Conservation (phyloP, 371 early-diverging fungal species). For the Apophysomyces sp. region DNA sequence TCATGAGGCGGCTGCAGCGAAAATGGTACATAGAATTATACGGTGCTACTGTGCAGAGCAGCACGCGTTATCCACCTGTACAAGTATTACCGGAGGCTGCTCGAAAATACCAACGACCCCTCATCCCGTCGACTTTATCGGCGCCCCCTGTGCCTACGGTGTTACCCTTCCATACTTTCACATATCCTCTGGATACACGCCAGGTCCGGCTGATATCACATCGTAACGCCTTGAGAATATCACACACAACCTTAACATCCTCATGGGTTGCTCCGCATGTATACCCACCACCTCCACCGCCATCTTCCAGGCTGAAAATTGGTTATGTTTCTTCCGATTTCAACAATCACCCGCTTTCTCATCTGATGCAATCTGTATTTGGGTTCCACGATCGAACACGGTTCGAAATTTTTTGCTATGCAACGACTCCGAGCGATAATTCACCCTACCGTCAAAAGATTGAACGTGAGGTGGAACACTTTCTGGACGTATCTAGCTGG, state of each 20-base stretch:
- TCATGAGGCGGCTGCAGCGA: slow-evolving; percentile 62
- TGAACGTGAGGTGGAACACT: slow-evolving; percentile 74
- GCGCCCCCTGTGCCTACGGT: slow-evolving; percentile 82
- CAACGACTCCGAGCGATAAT: slow-evolving; percentile 78
- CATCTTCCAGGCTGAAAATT: slow-evolving; percentile 61
- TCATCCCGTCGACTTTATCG: slow-evolving; percentile 56
- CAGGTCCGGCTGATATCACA: slow-evolving; percentile 88
- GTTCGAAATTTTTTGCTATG: slow-evolving; percentile 80
- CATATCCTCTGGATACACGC: slow-evolving; percentile 79
- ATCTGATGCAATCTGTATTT: slow-evolving; percentile 94
- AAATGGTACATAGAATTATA: slow-evolving; percentile 63
- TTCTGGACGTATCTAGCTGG: slow-evolving; percentile 79
- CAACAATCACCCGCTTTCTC: slow-evolving; percentile 89
- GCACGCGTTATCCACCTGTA: background rate
- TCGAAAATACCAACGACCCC: slow-evolving; percentile 57
- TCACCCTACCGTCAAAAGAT: slow-evolving; percentile 84
- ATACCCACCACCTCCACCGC: slow-evolving; percentile 79
- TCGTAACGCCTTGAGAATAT: slow-evolving; percentile 81
- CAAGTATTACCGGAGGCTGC: slow-evolving; percentile 27
- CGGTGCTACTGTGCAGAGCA: slow-evolving; percentile 9
- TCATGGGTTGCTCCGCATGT: slow-evolving; percentile 71
- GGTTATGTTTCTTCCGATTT: slow-evolving; percentile 94
- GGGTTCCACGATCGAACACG: slow-evolving; percentile 77
- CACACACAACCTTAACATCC: slow-evolving; percentile 65
- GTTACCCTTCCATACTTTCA: slow-evolving; percentile 93